Conservation (phyloP, 1,284 basidiomycete genomes). For the Malassezia vespertilionis region DNA sequence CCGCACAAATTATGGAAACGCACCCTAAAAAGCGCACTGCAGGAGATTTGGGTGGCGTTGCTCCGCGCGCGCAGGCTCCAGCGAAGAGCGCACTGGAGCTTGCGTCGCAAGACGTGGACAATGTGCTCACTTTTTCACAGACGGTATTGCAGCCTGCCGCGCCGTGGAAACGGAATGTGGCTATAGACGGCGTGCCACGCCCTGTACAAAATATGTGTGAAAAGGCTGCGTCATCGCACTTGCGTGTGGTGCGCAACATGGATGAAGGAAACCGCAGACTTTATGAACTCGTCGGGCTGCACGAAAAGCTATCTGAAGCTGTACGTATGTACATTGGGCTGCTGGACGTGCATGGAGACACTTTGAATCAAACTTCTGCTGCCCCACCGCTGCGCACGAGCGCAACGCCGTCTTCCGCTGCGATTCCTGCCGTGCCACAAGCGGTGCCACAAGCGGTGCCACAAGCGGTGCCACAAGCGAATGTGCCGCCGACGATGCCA, state of each 20-base stretch:
- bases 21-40: conserved; percentile 3
- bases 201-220: conserved; percentile 55
- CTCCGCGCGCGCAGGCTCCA: background rate
- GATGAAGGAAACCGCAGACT: conserved; percentile 81
- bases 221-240: conserved; percentile 67
- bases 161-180: conserved; percentile 6
- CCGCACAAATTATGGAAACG: background rate
- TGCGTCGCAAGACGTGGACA: conserved; percentile 35
- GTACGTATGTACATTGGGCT: conserved; percentile 79
- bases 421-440: no score
- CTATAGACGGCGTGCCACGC: conserved; percentile 4
- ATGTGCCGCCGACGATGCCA: no score
- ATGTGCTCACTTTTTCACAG: conserved; percentile 42
- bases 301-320: conserved; percentile 79
- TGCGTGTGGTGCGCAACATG: conserved; percentile 70
- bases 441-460: no score
- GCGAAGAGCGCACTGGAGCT: conserved; percentile 22
- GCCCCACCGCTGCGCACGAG: no score
- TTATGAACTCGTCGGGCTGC: conserved; percentile 77
- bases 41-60: no score
- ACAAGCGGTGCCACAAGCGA: no score
- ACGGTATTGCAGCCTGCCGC: conserved; percentile 15
- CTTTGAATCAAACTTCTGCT: no score
- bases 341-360: conserved; percentile 64
- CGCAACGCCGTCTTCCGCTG: no score